Percentiles rank a stretch among this genome's conserved stretches.
Conservation (phyloP, 768 basidiomycete species). For the Naematelia encephala region DNA sequence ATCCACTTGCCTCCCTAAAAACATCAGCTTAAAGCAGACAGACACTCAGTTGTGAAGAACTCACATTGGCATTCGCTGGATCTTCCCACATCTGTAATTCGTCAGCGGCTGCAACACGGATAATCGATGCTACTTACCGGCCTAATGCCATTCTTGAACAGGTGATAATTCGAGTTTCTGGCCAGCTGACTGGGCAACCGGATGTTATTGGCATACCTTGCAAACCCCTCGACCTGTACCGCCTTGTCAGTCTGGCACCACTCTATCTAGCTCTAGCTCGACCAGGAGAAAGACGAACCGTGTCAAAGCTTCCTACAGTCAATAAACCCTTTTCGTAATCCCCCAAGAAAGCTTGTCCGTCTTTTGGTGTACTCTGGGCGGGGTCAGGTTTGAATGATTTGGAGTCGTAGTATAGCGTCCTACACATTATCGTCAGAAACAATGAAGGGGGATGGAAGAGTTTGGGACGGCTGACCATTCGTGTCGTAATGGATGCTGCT, state of each 20-base stretch:
- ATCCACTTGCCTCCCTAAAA: conserved; percentile 84
- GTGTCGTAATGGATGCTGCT: conserved; percentile 71
- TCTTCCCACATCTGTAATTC: conserved; percentile 84
- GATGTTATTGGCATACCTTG: conserved; percentile 45
- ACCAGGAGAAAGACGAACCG: conserved; percentile 53
- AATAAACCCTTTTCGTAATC: conserved; percentile 62
- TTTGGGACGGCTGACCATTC: conserved; percentile 62
- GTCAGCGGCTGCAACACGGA: background rate
- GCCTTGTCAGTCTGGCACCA: background rate
- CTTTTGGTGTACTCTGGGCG: conserved; percentile 55
- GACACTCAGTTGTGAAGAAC: conserved; percentile 2
- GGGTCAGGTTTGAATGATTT: conserved; percentile 62
- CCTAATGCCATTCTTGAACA: conserved; percentile 65
- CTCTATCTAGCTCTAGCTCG: background rate
- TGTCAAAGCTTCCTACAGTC: conserved; percentile 82
- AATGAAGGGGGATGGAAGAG: conserved; percentile 4
- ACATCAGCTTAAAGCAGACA: background rate
- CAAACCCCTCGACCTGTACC: conserved; percentile 41
- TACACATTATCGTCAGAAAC: conserved; percentile 40
- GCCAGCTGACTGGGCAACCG: conserved; percentile 70
- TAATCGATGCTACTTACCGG: conserved; percentile 21
- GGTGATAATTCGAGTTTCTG: conserved; percentile 87
- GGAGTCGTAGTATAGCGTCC: conserved; percentile 87
- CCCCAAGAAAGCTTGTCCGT: conserved; percentile 37
- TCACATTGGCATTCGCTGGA: conserved; percentile 69